phyloP scores from a whole-genome alignment of 306 rosid species.

The Sphenostylis stenocarpa region DNA sequence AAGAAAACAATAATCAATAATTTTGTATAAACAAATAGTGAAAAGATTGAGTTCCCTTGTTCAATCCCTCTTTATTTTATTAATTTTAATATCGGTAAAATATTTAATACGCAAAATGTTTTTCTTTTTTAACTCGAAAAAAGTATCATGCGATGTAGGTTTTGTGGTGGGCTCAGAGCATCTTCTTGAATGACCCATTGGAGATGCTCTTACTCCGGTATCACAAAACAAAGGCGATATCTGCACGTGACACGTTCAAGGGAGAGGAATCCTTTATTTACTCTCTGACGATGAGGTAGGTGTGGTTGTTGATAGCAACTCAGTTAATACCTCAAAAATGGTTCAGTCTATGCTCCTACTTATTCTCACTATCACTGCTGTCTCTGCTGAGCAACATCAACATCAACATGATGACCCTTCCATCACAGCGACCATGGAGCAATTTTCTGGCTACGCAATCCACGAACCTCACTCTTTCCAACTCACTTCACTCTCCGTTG shows the following conservation, averaged over 20 bases:
- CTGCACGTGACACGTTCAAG: slow-evolving; percentile 27
- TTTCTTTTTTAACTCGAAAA: too few species aligned
- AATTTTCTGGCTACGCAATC: slow-evolving; percentile 80
- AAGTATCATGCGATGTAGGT: too few species aligned
- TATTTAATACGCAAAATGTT: too few species aligned
- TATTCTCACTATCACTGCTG: slow-evolving; percentile 33
- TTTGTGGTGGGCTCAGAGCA: neutral
- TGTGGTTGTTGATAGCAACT: neutral
- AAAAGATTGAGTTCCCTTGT: too few species aligned
- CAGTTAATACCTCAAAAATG: slow-evolving; percentile 30
- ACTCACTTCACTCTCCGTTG: slow-evolving; percentile 57
- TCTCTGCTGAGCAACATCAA: slow-evolving; percentile 42
- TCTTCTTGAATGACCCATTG: too few species aligned
- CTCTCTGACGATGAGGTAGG: neutral
- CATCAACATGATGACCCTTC: slow-evolving; percentile 51
- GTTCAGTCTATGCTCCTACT: slow-evolving; percentile 17
- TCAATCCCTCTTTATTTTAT: too few species aligned
- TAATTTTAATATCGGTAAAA: too few species aligned
- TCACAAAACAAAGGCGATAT: neutral
- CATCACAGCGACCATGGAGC: slow-evolving; percentile 78
- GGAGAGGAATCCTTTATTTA: neutral
- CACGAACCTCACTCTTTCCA: slow-evolving; percentile 49
- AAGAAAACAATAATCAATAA: too few species aligned
- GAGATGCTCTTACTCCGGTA: too few species aligned
- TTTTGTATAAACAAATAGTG: too few species aligned